Base-by-base conservation (phyloP, 495 filamentous ascomycete genomes). In the Endocarpon pusillum region DNA sequence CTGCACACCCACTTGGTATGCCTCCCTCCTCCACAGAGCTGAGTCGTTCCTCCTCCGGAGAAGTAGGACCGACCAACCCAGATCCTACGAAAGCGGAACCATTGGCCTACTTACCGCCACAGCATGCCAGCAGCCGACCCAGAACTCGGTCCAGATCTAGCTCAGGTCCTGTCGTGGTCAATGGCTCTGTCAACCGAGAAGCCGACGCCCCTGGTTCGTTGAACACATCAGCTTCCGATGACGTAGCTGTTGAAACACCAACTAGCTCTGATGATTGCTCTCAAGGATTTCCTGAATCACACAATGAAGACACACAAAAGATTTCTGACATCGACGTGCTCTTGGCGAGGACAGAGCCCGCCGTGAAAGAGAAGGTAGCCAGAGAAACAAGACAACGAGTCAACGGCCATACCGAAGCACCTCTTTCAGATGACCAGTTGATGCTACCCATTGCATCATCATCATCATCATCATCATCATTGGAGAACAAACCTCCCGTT, bases 101-200 rank as follows among this genome's bases (percentile, higher is more conserved):
- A n/a, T n/a, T n/a, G n/a, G n/a, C n/a, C n/a, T n/a, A n/a, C n/a
- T n/a, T n/a, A n/a, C n/a, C n/a, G n/a, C n/a, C n/a, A n/a, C n/a
- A n/a, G n/a, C n/a, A n/a, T 5, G 12, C 28, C 7, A 31, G 14
- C 28, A 17, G 12, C 19, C 28, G 28, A n/a, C 28, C 28, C 14
- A n/a, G 19, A 14, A 31, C 28, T 31, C 12, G 12, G 7, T 14
- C 10, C 33, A 26, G 34, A 33, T 16, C 23, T 16, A 51, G 57
- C 36, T 51, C 58, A 18, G 51, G 54, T 25, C 61, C 60, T 21
- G 38, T 64, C 42, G 62, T 64, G 32, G 54, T 64, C 5, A 56
- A 62, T 50, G 55, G 58, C 10, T 59, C 61, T 16, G 37, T 25
- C 18, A 21, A 10, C 28, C 33, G 14, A 38, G 32, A 31, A 31